Evolutionary conservation across 1,139 yeast genomes (phyloP), one percentile per base, ranked within the genome.

Genomic region (Hyphopichia khmerensis): DNA sequence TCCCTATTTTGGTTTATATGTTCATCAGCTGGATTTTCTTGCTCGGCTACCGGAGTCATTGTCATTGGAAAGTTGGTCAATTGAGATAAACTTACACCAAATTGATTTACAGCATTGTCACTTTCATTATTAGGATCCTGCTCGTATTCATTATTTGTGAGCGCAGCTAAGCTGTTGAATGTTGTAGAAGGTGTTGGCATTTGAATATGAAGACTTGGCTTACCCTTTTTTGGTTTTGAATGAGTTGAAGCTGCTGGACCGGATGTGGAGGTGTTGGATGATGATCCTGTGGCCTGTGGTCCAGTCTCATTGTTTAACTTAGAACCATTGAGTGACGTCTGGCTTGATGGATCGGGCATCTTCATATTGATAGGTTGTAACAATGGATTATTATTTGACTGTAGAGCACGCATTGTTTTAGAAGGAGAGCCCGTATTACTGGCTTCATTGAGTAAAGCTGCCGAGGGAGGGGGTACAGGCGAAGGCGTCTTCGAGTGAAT

Each of bases 21-120:
- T 29, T 17, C 36, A 33, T 44, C 44, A 7, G 42, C 37, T 14
- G 49, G 46, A 4, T 57, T 48, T 31, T 64, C 79, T 51, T 74
- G 81, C 52, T 85, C 95, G 1, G 87, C 75, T 2, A 85, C 81
- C 0, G 93, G 95, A 0, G 95, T 85, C 95, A 85, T 85, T 0
- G 87, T 76, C 52, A 84, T 65, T 13, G 85, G 80, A 18, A 74
- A 57, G 38, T 69, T 67, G 4, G 74, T 67, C 2, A 79, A 70
- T 38, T 72, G 77, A 11, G 78, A 65, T 1, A 82, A 76, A 55
- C 79, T 75, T 49, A 82, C 72, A 38, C 90, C 86, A 68, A 82
- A 82, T 55, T 85, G 86, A 58, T 84, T 81, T 11, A 80, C 73
- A 46, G 75, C 75, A 33, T 49, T 47, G 21, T 35, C 39, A 42